Conservation (phyloP, 2,329 filamentous ascomycete species). For the Alternaria dauci region DNA sequence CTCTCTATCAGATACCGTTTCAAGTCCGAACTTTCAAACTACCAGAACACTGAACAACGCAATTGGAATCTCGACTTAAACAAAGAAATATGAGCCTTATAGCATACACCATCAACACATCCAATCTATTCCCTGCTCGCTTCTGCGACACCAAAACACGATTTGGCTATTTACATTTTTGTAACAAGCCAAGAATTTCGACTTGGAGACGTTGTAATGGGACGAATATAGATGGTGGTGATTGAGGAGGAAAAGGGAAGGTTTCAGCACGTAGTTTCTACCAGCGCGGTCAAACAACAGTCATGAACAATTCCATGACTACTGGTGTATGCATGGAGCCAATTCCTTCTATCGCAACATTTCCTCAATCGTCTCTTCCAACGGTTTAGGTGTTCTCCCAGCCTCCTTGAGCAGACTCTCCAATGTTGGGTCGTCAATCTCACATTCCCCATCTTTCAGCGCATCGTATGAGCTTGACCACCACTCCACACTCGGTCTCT, state of each 20-base stretch:
- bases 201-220: neutral
- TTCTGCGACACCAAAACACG: neutral
- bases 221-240: neutral
- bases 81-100: neutral
- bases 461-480: constrained; percentile 58
- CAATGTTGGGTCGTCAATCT: constrained; percentile 53
- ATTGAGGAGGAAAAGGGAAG: neutral
- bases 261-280: neutral
- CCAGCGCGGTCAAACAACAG: neutral
- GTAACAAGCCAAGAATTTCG: neutral
- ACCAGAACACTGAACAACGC: neutral
- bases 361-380: constrained; percentile 53
- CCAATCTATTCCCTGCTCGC: neutral
- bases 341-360: constrained; percentile 44
- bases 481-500: constrained; percentile 54
- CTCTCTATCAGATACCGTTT: neutral
- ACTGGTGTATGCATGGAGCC: neutral
- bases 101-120: neutral
- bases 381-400: constrained; percentile 46
- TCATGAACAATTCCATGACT: neutral
- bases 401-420: constrained; percentile 50
- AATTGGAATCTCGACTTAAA: neutral
- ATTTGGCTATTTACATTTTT: neutral
- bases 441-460: constrained; percentile 53
- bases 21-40: neutral